These are phyloP conservation scores for Linaria vulgaris DNA, from an alignment of 257 asterid genomes.

Conservation along the genomic window DNA sequence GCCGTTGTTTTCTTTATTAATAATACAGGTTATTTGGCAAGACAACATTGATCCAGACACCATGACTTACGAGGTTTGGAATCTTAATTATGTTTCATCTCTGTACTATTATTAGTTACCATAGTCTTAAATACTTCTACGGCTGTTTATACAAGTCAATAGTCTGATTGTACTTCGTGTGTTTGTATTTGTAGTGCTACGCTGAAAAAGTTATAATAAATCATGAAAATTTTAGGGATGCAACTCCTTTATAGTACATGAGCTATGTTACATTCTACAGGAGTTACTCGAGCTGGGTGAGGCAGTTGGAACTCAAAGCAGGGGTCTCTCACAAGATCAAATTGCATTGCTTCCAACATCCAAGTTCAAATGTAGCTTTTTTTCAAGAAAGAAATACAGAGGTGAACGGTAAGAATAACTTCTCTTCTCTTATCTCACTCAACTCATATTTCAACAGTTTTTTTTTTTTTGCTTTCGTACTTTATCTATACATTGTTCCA, in stretches of 20 bases:
- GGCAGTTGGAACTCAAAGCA: conserved; percentile 81
- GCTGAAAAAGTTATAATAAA: conserved; percentile 1
- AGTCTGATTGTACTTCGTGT: not conserved
- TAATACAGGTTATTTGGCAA: conserved; percentile 62
- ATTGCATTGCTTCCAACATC: conserved; percentile 76
- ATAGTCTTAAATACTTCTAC: conserved; percentile 8
- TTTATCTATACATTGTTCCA: no score
- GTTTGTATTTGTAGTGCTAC: not conserved
- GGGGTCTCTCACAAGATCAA: conserved; percentile 79
- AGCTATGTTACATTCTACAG: conserved; percentile 30
- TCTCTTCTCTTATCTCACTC: not conserved
- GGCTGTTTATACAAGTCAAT: conserved; percentile 6
- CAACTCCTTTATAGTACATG: not conserved
- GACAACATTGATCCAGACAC: conserved; percentile 70
- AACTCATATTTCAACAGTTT: not conserved
- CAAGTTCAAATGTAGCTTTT: conserved; percentile 75
- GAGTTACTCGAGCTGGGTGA: conserved; percentile 93
- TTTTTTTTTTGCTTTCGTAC: not conserved
- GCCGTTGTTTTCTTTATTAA: conserved; percentile 21
- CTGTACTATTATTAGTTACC: conserved; percentile 7
- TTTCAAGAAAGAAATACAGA: conserved; percentile 61
- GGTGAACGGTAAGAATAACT: conserved; percentile 61
- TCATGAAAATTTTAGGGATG: conserved; percentile 7
- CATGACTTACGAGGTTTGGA: conserved; percentile 77
- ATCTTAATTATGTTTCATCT: conserved; percentile 16